Percentiles rank a stretch among this genome's conserved stretches.
These are phyloP conservation scores for Jaapia argillacea DNA, from an alignment of 768 basidiomycete genomes.

Conservation along the genomic window DNA sequence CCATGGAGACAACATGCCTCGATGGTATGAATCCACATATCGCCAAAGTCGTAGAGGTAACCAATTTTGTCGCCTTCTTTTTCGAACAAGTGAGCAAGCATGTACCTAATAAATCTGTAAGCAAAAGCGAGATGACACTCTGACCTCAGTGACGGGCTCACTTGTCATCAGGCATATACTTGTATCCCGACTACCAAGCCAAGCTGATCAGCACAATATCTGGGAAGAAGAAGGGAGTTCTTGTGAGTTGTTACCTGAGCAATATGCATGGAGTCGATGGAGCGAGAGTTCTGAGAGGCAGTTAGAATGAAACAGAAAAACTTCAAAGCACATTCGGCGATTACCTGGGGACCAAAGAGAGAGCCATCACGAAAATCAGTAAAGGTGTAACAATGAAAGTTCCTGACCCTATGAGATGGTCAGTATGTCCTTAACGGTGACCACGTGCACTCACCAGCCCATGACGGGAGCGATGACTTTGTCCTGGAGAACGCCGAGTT, in stretches of 20 bases:
- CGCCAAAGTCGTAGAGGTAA: slow-evolving; percentile 25
- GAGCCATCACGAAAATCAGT: slow-evolving; percentile 23
- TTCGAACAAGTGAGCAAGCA: slow-evolving; percentile 18
- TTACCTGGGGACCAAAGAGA: slow-evolving; percentile 23
- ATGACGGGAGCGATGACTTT: slow-evolving; percentile 24
- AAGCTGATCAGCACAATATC: too few species aligned
- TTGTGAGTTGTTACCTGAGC: too few species aligned
- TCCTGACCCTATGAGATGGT: slow-evolving; percentile 12
- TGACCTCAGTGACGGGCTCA: too few species aligned
- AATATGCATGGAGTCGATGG: background rate
- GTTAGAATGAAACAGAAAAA: background rate
- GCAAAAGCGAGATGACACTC: background rate
- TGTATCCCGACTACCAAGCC: background rate
- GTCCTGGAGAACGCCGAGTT: slow-evolving; percentile 23
- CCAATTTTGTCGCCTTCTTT: slow-evolving; percentile 21
- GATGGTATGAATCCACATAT: slow-evolving; percentile 22
- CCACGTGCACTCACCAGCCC: slow-evolving; percentile 14
- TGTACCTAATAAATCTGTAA: slow-evolving; percentile 9
- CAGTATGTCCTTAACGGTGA: background rate
- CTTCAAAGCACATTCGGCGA: slow-evolving; percentile 12
- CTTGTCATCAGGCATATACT: background rate
- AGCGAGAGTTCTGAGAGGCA: background rate
- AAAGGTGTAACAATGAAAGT: slow-evolving; percentile 22
- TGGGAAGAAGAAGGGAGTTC: too few species aligned
- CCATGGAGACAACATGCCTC: slow-evolving; percentile 8